Evolutionary conservation across 2,329 filamentous ascomycete genomes (phyloP).

Genomic region (Colletotrichum sansevieriae): DNA sequence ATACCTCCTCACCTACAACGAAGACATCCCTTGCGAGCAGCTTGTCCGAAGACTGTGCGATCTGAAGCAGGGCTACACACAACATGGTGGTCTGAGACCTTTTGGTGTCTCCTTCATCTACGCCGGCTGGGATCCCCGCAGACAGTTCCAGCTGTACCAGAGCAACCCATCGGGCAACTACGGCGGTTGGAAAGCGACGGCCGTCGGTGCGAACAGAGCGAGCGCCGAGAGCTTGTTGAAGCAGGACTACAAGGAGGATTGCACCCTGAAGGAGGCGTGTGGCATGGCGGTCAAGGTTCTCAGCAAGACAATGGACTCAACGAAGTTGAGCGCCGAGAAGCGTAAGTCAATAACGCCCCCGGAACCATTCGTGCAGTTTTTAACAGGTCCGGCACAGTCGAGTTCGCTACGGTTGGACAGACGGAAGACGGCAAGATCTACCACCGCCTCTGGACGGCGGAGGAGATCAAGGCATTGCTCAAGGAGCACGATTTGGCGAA

Average conservation of each 20-base stretch:
- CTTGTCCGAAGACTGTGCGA: slow-evolving; percentile 97
- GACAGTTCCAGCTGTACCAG: slow-evolving; percentile 98
- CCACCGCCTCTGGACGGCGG: slow-evolving; percentile 95
- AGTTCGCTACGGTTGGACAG: slow-evolving; percentile 97
- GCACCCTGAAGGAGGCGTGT: slow-evolving; percentile 94
- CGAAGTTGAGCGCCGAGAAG: slow-evolving; percentile 98
- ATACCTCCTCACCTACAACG: slow-evolving; percentile 99
- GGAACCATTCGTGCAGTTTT: slow-evolving; percentile 27
- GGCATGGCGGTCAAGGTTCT: slow-evolving; percentile 98
- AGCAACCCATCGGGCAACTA: slow-evolving; percentile 99
- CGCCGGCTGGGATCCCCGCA: slow-evolving; percentile 94
- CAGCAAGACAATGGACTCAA: slow-evolving; percentile 99
- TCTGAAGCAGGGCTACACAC: slow-evolving; percentile 98
- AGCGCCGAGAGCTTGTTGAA: slow-evolving; percentile 97
- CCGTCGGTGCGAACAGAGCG: slow-evolving; percentile 97
- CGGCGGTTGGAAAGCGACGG: slow-evolving; percentile 98
- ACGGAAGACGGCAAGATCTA: slow-evolving; percentile 97
- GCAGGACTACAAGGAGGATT: slow-evolving; percentile 99
- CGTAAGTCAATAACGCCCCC: slow-evolving; percentile 72
- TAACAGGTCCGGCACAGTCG: slow-evolving; percentile 70
- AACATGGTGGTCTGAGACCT: slow-evolving; percentile 96
- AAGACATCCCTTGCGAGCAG: slow-evolving; percentile 99
- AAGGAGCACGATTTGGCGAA: slow-evolving; percentile 97
- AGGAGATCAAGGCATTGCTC: slow-evolving; percentile 93
- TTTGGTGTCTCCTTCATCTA: slow-evolving; percentile 99